A percentile compares a stretch with the other conserved stretches of the same genome.
These are phyloP conservation scores for Byssoonygena ceratinophila DNA, from an alignment of 2,329 filamentous ascomycete genomes.

Conservation along the genomic window DNA sequence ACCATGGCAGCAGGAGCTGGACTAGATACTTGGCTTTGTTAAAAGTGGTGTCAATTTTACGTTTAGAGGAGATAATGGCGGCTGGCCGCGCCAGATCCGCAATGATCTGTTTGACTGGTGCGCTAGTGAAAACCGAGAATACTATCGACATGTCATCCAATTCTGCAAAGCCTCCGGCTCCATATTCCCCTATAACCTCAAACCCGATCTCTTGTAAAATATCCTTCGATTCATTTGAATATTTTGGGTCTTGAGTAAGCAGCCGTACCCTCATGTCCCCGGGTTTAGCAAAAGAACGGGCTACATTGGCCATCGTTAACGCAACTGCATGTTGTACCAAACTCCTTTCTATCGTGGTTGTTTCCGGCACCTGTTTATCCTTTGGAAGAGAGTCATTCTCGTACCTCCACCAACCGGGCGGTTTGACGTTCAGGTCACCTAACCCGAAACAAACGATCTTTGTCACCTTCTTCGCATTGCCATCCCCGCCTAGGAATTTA, in stretches of 20 bases:
- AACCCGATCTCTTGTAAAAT: conserved; percentile 20
- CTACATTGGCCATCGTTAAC: conserved; percentile 19
- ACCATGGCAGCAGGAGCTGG: neutral
- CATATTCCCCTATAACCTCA: conserved; percentile 20
- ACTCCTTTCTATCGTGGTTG: conserved; percentile 10
- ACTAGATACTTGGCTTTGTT: neutral
- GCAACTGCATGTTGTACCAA: conserved; percentile 21
- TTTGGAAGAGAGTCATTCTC: conserved; percentile 14
- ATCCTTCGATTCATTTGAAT: conserved; percentile 10
- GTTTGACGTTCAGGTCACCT: conserved; percentile 20
- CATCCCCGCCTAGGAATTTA: conserved; percentile 14
- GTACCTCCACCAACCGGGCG: conserved; percentile 18
- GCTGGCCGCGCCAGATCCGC: conserved; percentile 31
- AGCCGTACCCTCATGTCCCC: conserved; percentile 12
- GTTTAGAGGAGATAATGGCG: conserved; percentile 25
- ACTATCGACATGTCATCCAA: conserved; percentile 1
- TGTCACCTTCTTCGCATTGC: conserved; percentile 16
- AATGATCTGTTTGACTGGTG: conserved; percentile 31
- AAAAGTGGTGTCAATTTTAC: neutral
- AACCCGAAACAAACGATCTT: conserved; percentile 24
- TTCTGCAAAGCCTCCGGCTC: conserved; percentile 17
- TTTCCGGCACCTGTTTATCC: conserved; percentile 15
- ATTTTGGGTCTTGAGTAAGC: conserved; percentile 19
- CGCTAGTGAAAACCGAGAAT: neutral
- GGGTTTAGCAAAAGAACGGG: conserved; percentile 9